Conservation (phyloP, 208 protist species). For the Angomonas deanei region DNA sequence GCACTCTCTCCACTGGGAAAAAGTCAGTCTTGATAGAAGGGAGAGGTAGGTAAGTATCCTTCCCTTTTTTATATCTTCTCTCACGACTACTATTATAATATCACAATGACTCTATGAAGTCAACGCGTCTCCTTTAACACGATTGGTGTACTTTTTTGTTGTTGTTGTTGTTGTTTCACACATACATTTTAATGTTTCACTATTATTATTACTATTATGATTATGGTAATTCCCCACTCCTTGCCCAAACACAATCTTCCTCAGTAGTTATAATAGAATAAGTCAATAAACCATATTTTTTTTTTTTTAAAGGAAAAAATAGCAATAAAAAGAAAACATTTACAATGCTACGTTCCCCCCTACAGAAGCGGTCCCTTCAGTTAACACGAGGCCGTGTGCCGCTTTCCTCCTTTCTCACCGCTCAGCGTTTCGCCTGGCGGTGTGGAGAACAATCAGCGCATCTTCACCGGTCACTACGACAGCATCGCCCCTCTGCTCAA, state of each 20-base stretch:
- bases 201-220: not conserved
- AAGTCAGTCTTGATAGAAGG: not conserved
- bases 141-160: too few relatives aligned
- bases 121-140: too few relatives aligned
- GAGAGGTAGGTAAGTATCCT: not conserved
- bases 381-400: not conserved
- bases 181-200: not conserved
- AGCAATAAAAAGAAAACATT: not conserved
- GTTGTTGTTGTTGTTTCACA: too few relatives aligned
- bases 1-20: not conserved
- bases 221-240: too few relatives aligned
- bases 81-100: not conserved
- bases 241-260: too few relatives aligned
- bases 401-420: not conserved
- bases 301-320: not conserved
- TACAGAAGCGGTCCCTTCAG: not conserved
- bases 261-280: not conserved
- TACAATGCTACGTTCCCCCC: not conserved
- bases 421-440: not conserved
- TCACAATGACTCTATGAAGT: not conserved
- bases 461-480: not conserved
- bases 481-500: not conserved
- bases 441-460: conserved; percentile 13
- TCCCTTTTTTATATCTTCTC: not conserved
- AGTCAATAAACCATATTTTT: not conserved